A percentile compares a stretch with the other conserved stretches of the same genome.
phyloP scores from a whole-genome alignment of 257 asterid genomes.

The Rauvolfia tetraphylla region DNA sequence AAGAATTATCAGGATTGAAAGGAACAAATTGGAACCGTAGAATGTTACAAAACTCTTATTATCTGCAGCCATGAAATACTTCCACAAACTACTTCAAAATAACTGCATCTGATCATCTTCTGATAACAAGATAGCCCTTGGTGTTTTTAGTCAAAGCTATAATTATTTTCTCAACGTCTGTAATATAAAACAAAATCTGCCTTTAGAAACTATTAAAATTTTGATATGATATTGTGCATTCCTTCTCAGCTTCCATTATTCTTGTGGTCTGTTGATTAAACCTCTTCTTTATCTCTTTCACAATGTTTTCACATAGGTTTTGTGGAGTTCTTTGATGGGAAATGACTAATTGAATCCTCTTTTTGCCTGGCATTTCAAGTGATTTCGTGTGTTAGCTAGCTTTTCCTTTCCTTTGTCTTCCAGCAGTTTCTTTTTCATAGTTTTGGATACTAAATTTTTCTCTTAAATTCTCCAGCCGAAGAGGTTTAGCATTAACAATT shows the following conservation, averaged over 20 bases:
- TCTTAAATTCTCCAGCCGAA: background rate
- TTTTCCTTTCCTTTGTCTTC: background rate
- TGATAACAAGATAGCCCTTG: background rate
- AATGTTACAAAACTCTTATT: no score
- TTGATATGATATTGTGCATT: conserved; percentile 7
- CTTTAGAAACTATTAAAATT: background rate
- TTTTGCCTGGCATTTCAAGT: background rate
- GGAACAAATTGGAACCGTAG: no score
- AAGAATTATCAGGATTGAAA: no score
- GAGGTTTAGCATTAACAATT: background rate
- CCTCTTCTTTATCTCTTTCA: background rate
- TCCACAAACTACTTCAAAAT: no score
- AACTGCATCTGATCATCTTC: no score
- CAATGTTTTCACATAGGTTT: background rate
- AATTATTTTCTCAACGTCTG: background rate
- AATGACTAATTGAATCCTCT: background rate
- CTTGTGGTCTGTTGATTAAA: background rate
- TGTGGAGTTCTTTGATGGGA: background rate
- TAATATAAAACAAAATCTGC: conserved; percentile 10
- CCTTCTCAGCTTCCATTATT: conserved; percentile 13
- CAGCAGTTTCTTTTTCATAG: background rate
- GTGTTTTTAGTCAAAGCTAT: background rate
- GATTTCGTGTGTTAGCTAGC: background rate
- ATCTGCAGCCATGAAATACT: no score
- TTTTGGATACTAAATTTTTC: background rate